A percentile compares a stretch with the other conserved stretches of the same genome.
These are phyloP conservation scores for Trichoderma sp. DNA, from an alignment of 2,329 filamentous ascomycete species.

Conservation along the genomic window DNA sequence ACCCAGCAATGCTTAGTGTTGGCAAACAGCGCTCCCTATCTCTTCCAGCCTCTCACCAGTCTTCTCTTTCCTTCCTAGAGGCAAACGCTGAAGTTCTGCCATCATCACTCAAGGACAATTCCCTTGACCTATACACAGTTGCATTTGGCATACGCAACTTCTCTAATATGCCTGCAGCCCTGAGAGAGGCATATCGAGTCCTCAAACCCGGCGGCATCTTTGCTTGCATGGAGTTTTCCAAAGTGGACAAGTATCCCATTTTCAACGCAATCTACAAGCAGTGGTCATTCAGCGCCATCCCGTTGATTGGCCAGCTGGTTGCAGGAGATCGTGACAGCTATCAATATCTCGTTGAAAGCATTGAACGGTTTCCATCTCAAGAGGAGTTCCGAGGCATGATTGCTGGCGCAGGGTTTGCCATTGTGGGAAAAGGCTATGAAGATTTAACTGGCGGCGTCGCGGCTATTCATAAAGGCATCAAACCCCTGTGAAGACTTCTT, in stretches of 20 bases:
- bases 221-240: constrained; percentile 93
- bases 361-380: constrained; percentile 89
- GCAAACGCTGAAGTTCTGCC: constrained; percentile 83
- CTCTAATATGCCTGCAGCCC: constrained; percentile 81
- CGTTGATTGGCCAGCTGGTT: constrained; percentile 91
- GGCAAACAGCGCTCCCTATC: constrained; percentile 74
- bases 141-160: constrained; percentile 98
- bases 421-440: constrained; percentile 82
- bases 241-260: constrained; percentile 71
- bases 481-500: constrained; percentile 56
- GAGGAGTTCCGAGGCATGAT: constrained; percentile 84
- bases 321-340: constrained; percentile 94
- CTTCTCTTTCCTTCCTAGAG: constrained; percentile 73
- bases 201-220: constrained; percentile 95
- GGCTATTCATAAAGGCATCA: constrained; percentile 95
- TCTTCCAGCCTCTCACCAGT: constrained; percentile 56
- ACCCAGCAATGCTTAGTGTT: constrained; percentile 89
- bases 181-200: constrained; percentile 82
- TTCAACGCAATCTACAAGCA: constrained; percentile 88
- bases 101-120: constrained; percentile 62
- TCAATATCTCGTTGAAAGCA: constrained; percentile 98
- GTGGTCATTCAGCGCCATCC: constrained; percentile 95
- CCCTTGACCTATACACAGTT: constrained; percentile 94
- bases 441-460: constrained; percentile 91
- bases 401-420: constrained; percentile 76